Base-by-base conservation (phyloP, 441 rosid genomes). In the Populus hybrid region DNA sequence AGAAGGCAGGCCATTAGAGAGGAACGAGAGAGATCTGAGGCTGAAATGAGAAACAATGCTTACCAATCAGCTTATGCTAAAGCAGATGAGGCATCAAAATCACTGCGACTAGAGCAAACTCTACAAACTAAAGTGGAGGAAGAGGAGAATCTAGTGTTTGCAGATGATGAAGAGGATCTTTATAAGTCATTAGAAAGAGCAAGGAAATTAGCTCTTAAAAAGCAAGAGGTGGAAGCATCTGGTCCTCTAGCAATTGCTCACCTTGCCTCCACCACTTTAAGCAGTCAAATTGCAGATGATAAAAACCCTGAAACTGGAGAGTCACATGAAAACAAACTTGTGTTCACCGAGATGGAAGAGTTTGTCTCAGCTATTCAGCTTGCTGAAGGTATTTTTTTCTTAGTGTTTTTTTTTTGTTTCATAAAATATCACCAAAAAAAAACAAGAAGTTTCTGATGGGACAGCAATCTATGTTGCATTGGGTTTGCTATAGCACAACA, bases 341-440 rank as follows among this genome's bases (percentile, higher is more conserved):
- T 93, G 78, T 89, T 97, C 81, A 92, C 99, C 23, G 98, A 97
- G 88, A 89, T 97, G 93, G 95, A 91, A 70, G 99, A 91, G 81
- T 95, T 97, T 88, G 97, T 95, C 69, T 89, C 93, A 92, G 99
- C 93, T 74, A 95, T 97, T 67, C 93, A 95, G 78, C 90, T 90
- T 72, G 88, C 84, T 79, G 93, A 91, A 89, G 99, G 99, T 95
- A 85, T 42, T 76, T 35, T 32, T 46, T 35, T 73, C 8, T 6
- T 35, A 36, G 3, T 18, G 10, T 10, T 1, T 40, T 24, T 10
- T 67, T 10, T 67, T 75, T 54, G 40, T 67, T 24, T 42, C 36
- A 18, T 42, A 54, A 54, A 34, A 64, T 8, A 36, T 67, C 3
- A 36, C 7, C 1, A 18, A 40, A 18, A 77, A 21, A 10, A 30